Evolutionary conservation across 2,329 filamentous ascomycete genomes (phyloP).

Genomic region (Trichoderma lentiforme): DNA sequence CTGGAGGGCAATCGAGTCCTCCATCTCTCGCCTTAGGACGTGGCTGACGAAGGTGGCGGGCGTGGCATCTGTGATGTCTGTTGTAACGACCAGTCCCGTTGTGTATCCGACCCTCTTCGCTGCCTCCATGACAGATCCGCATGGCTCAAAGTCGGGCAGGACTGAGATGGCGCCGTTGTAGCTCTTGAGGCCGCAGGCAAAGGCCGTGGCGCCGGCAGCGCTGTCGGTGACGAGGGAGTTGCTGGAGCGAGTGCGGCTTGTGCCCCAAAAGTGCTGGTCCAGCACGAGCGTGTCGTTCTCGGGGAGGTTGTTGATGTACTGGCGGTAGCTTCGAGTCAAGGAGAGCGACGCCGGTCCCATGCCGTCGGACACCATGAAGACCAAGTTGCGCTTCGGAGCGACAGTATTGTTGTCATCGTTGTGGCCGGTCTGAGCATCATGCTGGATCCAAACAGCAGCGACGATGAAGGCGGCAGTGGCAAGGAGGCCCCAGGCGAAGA

Average conservation of each 20-base stretch:
- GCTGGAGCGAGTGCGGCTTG: slow-evolving; percentile 79
- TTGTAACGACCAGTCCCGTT: slow-evolving; percentile 93
- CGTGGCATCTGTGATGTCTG: slow-evolving; percentile 90
- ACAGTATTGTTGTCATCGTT: slow-evolving; percentile 30
- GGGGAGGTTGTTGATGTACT: slow-evolving; percentile 70
- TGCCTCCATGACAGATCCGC: slow-evolving; percentile 88
- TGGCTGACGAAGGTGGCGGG: slow-evolving; percentile 93
- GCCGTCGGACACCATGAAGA: slow-evolving; percentile 99
- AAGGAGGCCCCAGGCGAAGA: slow-evolving; percentile 79
- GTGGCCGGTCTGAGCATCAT: slow-evolving; percentile 55
- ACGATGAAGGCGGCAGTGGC: slow-evolving; percentile 77
- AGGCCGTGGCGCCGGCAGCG: slow-evolving; percentile 94
- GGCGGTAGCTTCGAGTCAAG: slow-evolving; percentile 81
- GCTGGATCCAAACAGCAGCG: slow-evolving; percentile 73
- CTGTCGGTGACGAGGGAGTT: slow-evolving; percentile 90
- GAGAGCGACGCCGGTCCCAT: slow-evolving; percentile 94
- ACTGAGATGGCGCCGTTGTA: slow-evolving; percentile 97
- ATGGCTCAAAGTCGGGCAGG: slow-evolving; percentile 78
- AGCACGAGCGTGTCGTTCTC: slow-evolving; percentile 72
- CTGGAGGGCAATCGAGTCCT: slow-evolving; percentile 89
- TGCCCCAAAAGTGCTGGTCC: slow-evolving; percentile 86
- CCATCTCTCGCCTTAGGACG: slow-evolving; percentile 72
- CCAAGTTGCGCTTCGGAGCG: slow-evolving; percentile 76
- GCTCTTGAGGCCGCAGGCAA: slow-evolving; percentile 87
- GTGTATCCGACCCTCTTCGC: slow-evolving; percentile 88